phyloP scores from a whole-genome alignment of 129 eudicot genomes.

The Ambrosia trifida region DNA sequence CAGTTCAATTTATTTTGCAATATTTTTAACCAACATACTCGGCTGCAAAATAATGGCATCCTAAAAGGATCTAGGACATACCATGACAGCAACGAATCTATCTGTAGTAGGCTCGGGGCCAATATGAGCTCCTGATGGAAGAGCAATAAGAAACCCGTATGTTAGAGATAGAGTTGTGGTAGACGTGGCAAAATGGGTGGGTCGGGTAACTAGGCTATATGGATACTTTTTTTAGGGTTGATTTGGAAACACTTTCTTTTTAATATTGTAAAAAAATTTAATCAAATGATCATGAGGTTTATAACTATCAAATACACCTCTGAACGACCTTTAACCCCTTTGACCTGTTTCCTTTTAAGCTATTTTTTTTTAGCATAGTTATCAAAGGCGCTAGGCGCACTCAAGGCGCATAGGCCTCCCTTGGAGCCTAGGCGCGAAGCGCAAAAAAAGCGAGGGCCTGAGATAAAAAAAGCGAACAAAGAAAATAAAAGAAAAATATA shows the following conservation, averaged over 20 bases:
- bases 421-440: too few relatives aligned
- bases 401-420: too few relatives aligned
- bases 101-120: slow-evolving; percentile 99
- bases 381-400: too few relatives aligned
- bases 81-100: slow-evolving; percentile 94
- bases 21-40: not conserved
- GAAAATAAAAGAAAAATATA: too few relatives aligned
- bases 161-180: slow-evolving; percentile 15
- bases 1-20: not conserved
- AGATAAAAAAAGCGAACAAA: too few relatives aligned
- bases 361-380: too few relatives aligned
- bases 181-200: not conserved
- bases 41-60: not conserved
- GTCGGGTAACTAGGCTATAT: not conserved
- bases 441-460: too few relatives aligned
- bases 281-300: not conserved
- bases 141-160: not conserved
- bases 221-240: not conserved
- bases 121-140: slow-evolving; percentile 81
- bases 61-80: slow-evolving; percentile 23
- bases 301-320: not conserved
- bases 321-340: not conserved
- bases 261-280: not conserved
- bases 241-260: not conserved
- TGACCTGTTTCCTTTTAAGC: not conserved